phyloP scores from a whole-genome alignment of 2,329 filamentous ascomycete species.

The Periconia sp. region DNA sequence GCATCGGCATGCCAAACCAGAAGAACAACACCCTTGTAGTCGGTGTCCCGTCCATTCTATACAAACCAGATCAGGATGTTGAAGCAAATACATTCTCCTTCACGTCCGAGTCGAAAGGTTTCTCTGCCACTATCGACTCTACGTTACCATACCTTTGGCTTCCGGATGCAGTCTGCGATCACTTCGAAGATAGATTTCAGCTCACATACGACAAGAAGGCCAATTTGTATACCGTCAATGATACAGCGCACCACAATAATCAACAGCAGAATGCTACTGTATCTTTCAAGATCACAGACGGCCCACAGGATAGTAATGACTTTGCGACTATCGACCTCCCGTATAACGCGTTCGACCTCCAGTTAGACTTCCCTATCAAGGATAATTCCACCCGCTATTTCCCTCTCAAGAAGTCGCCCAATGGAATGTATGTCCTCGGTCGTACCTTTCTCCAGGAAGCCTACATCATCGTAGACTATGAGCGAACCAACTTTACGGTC shows the following conservation, averaged over 20 bases:
- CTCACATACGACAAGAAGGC: conserved; percentile 38
- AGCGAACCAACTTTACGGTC: conserved; percentile 41
- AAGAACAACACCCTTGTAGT: conserved; percentile 32
- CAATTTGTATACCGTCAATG: conserved; percentile 45
- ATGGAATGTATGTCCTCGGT: conserved; percentile 34
- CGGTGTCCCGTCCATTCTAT: conserved; percentile 30
- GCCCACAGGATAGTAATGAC: conserved; percentile 8
- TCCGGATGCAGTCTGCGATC: conserved; percentile 42
- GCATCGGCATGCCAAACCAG: conserved; percentile 24
- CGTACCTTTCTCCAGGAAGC: conserved; percentile 46
- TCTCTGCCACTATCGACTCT: conserved; percentile 46
- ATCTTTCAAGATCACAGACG: conserved; percentile 28
- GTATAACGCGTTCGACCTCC: conserved; percentile 35
- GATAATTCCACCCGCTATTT: conserved; percentile 31
- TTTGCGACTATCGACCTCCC: conserved; percentile 32
- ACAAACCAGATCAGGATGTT: conserved; percentile 21
- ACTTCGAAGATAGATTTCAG: conserved; percentile 43
- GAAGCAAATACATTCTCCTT: conserved; percentile 18
- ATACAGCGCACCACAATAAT: conserved; percentile 28
- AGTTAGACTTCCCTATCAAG: conserved; percentile 14
- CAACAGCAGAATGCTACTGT: conserved; percentile 30
- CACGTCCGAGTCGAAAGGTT: conserved; percentile 15
- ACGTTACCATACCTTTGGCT: conserved; percentile 43
- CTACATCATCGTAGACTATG: conserved; percentile 46
- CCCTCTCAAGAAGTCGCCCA: conserved; percentile 34